phyloP scores from a whole-genome alignment of 1,139 yeast species.

The Kazachstania sp. region DNA sequence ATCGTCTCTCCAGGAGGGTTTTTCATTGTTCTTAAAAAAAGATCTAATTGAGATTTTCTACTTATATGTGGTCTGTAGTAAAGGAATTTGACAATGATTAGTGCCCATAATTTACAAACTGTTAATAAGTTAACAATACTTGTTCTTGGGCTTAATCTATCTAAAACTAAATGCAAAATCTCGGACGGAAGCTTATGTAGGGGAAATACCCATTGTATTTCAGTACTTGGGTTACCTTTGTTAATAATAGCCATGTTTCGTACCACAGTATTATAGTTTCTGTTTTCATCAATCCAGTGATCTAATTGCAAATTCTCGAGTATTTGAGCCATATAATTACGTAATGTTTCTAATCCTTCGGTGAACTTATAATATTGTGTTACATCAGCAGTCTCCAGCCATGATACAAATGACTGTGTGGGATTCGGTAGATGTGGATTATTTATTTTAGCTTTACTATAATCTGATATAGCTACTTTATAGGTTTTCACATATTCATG shows the following conservation, averaged over 20 bases:
- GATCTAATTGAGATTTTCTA: slow-evolving; percentile 40
- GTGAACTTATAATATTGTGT: slow-evolving; percentile 14
- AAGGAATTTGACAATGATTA: slow-evolving; percentile 65
- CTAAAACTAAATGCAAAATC: slow-evolving; percentile 61
- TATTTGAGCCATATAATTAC: slow-evolving; percentile 4
- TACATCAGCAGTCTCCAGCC: slow-evolving; percentile 22
- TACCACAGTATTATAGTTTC: too few species aligned
- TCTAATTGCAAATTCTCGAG: slow-evolving; percentile 3
- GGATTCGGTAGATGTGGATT: slow-evolving; percentile 20
- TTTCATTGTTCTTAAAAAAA: slow-evolving; percentile 49
- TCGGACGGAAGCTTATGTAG: slow-evolving; percentile 70
- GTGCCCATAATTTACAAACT: slow-evolving; percentile 78
- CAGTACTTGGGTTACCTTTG: not conserved
- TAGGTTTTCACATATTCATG: slow-evolving; percentile 23
- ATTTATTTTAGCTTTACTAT: slow-evolving; percentile 13
- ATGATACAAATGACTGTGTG: slow-evolving; percentile 18
- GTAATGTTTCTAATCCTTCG: slow-evolving; percentile 14
- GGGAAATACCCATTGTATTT: slow-evolving; percentile 32
- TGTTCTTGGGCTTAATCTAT: slow-evolving; percentile 50
- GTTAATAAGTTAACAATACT: slow-evolving; percentile 64
- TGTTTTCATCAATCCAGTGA: not conserved
- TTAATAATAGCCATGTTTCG: not conserved
- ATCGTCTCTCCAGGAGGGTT: slow-evolving; percentile 42
- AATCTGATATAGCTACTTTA: slow-evolving; percentile 20
- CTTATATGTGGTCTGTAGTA: slow-evolving; percentile 87